Evolutionary conservation across 768 basidiomycete species (phyloP).

Genomic region (Pleurotus sapidus): DNA sequence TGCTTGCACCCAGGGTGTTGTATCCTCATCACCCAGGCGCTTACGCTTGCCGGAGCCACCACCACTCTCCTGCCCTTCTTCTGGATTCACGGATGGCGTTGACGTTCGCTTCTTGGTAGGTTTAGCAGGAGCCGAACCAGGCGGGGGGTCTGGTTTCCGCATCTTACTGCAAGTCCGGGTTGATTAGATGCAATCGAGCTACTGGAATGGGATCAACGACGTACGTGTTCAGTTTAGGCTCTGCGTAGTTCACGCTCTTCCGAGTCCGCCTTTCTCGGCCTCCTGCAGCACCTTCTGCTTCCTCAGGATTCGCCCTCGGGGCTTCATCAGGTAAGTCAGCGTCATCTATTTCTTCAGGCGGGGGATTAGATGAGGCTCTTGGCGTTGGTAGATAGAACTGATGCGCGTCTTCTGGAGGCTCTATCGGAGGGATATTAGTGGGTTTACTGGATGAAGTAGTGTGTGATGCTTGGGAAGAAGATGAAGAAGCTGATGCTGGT

Average conservation of each 20-base stretch:
- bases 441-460: not conserved
- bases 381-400: slow-evolving; percentile 39
- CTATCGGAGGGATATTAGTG: not conserved
- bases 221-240: slow-evolving; percentile 87
- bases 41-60: not conserved
- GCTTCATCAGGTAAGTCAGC: slow-evolving; percentile 21
- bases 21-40: slow-evolving; percentile 18
- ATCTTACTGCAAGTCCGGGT: slow-evolving; percentile 60
- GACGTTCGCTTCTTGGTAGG: slow-evolving; percentile 44
- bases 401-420: no score
- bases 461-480: not conserved
- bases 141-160: slow-evolving; percentile 73
- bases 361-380: slow-evolving; percentile 44
- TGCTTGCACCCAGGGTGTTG: slow-evolving; percentile 31
- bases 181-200: slow-evolving; percentile 9
- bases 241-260: slow-evolving; percentile 84
- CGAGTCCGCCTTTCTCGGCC: slow-evolving; percentile 59
- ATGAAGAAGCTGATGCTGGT: slow-evolving; percentile 1
- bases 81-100: slow-evolving; percentile 29
- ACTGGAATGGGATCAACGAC: slow-evolving; percentile 22
- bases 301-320: not conserved
- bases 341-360: slow-evolving; percentile 28
- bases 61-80: not conserved
- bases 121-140: slow-evolving; percentile 27
- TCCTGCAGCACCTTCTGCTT: slow-evolving; percentile 21